phyloP scores from a whole-genome alignment of 139 green algal genomes.

The Desmodesmus armatus region DNA sequence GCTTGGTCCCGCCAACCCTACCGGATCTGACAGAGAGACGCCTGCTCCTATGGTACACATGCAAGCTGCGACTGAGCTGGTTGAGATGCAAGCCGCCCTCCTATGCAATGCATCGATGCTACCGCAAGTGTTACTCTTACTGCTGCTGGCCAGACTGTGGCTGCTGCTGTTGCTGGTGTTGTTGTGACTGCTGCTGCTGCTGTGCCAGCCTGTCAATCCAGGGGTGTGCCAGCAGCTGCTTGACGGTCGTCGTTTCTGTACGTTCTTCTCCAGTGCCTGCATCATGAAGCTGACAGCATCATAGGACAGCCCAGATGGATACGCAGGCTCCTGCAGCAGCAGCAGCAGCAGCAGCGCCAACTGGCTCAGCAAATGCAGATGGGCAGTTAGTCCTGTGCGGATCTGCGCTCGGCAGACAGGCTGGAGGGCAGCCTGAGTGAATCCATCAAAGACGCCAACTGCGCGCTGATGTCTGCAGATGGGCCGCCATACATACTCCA shows the following conservation, averaged over 20 bases:
- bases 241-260: constrained; percentile 40
- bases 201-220: constrained; percentile 41
- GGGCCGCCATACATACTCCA: too few species aligned
- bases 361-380: too few species aligned
- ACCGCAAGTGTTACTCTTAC: background rate
- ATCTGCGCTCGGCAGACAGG: too few species aligned
- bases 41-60: too few species aligned
- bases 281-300: constrained; percentile 52
- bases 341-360: background rate
- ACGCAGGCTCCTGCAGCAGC: constrained; percentile 32
- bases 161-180: constrained; percentile 6
- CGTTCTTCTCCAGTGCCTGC: constrained; percentile 48
- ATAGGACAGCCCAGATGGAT: constrained; percentile 44
- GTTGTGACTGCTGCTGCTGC: background rate
- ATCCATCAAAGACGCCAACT: too few species aligned
- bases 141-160: background rate
- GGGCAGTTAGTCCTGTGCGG: too few species aligned
- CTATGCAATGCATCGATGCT: background rate
- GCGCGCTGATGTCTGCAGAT: too few species aligned
- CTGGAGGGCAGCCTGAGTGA: too few species aligned
- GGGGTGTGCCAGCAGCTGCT: constrained; percentile 46
- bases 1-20: too few species aligned
- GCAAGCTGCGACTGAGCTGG: too few species aligned
- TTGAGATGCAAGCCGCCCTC: too few species aligned
- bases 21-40: too few species aligned